Evolutionary conservation across 495 filamentous ascomycete genomes (phyloP), one percentile per base, ranked within the genome.

Genomic region (Venustampulla echinocandica): DNA sequence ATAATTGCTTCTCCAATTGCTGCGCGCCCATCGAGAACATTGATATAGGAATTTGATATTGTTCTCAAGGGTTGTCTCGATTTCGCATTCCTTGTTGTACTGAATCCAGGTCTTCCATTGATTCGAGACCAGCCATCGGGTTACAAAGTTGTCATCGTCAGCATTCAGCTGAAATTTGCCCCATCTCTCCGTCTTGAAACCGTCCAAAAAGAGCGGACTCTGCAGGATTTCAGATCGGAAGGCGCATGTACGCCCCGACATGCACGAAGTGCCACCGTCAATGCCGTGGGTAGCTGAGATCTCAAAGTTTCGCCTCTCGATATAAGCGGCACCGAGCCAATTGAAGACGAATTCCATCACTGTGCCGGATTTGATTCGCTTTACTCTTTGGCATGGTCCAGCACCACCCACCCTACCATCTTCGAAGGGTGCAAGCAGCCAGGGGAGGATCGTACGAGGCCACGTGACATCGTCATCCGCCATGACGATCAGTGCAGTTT

Each of bases 391-490:
- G 55, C 82, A 87, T 22, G 87, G 86, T 2, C 86, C 86, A 44
- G 89, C 87, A 11, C 84, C 87, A 35, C 87, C 87, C 36, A 86
- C 83, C 42, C 69, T 65, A 2, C 79, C 69, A 54, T 89, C 78
- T 55, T 92, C 85, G 50, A 94, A 90, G 0, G 87, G 84, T 0
- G 87, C 87, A 46, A 94, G 69, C 37, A 92, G 81, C 84, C 87
- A 94, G 14, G 79, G 77, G 23, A 90, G 73, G 32, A 90, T 74
- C 3, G 77, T 85, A 2, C 64, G 63, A 1, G 86, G 87, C 84
- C 87, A 90, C 51, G 77, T 81, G 42, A 94, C 87, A 60, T 94
- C 87, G 65, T 92, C 87, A 59, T 94, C 87, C 19, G 84, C 84
- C 59, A 94, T 82, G 40, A 94, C 66, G 10, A 82, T 90, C 53